Conservation (phyloP, 2,329 filamentous ascomycete genomes). For the Eutypella sp. region DNA sequence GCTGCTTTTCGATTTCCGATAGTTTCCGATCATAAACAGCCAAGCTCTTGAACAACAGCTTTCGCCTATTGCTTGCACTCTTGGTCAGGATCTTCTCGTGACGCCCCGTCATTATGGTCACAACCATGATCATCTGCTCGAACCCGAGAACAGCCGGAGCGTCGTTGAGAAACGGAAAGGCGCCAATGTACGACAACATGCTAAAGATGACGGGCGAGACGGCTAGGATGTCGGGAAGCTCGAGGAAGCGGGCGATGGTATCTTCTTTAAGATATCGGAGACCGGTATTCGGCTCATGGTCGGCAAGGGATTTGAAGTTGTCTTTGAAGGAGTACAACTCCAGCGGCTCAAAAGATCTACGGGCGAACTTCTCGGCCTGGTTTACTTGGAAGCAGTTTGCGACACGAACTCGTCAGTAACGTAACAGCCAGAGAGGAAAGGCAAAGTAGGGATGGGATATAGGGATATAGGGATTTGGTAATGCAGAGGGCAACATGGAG, state of each 20-base stretch:
- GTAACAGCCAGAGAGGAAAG: conserved; percentile 5
- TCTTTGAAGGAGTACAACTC: conserved; percentile 71
- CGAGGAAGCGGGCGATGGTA: conserved; percentile 66
- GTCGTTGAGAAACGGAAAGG: conserved; percentile 68
- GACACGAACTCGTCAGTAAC: not conserved
- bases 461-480: not conserved
- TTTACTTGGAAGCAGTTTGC: not conserved
- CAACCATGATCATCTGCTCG: conserved; percentile 65
- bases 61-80: conserved; percentile 52
- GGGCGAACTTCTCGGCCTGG: conserved; percentile 59
- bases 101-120: conserved; percentile 67
- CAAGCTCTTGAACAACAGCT: conserved; percentile 65
- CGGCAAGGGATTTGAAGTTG: conserved; percentile 66
- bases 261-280: conserved; percentile 65
- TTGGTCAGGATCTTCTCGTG: conserved; percentile 59
- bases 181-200: conserved; percentile 65
- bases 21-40: conserved; percentile 64
- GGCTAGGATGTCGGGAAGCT: conserved; percentile 64
- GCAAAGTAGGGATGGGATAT: not conserved
- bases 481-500: too few species aligned
- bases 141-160: conserved; percentile 66
- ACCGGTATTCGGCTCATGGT: conserved; percentile 47
- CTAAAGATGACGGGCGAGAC: conserved; percentile 67
- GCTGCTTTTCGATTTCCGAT: conserved; percentile 26
- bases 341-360: conserved; percentile 65